Base-by-base conservation (phyloP, 306 rosid species). In the Mimosa bimucronata region DNA sequence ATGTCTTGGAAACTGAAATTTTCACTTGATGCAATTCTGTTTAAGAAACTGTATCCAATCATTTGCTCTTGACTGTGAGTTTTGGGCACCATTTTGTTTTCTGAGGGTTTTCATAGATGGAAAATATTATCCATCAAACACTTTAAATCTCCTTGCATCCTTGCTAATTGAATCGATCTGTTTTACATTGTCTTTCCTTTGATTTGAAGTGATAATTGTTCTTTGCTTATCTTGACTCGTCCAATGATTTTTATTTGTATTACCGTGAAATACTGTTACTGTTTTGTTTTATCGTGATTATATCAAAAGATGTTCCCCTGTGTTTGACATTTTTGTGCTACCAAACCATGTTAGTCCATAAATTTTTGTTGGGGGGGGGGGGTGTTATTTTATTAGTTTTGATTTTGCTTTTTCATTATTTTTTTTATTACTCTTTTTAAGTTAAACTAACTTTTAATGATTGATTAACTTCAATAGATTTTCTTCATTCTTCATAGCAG, bases 161-260 rank as follows among this genome's bases (percentile, higher is more conserved):
- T 58, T 57, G 30, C 44, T 30, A 57, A 23, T 45, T 58, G 50
- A 62, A 55, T 65, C 73, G 81, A 62, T 71, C 85, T 71, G 58
- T 19, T 52, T 19, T 52, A 10, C 25, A 19, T 52, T 53, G 28
- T 61, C 70, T 74, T 69, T 66, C 7, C 71, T 42, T 66, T 42
- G 42, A 23, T 69, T 78, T 25, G 38, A 26, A 58, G 29, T 48
- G 79, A 71, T 82, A 44, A 62, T 69, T 74, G 77, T 77, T 48
- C 23, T 58, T 67, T 57, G 40, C 25, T 31, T 55, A 8, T 68
- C 57, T 58, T 71, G 29, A 30, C 9, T 9, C 65, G 34, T 25
- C 15, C 66, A 21, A 30, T 2, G 53, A 70, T 29, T 66, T 23
- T 53, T 37, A 10, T 29, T 0, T 52, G 46, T 58, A 42, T 29